phyloP scores from a whole-genome alignment of 2,329 filamentous ascomycete species.

The Hirsutella rhossiliensis region DNA sequence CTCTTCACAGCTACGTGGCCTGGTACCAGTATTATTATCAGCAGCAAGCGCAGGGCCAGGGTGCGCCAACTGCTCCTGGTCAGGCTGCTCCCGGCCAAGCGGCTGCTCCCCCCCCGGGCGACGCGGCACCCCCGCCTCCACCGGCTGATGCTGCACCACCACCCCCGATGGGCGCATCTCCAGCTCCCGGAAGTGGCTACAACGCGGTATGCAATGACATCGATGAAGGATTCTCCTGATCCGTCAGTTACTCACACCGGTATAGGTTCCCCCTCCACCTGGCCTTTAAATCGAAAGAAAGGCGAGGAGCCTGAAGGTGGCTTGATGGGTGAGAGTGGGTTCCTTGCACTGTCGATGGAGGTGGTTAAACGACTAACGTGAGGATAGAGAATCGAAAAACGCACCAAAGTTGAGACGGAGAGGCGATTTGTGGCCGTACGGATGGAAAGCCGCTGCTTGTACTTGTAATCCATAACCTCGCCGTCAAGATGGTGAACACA shows the following conservation, averaged over 20 bases:
- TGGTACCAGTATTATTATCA: slow-evolving; percentile 65
- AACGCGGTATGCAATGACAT: slow-evolving; percentile 41
- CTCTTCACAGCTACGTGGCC: slow-evolving; percentile 41
- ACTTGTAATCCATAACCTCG: slow-evolving; percentile 1
- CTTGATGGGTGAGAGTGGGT: background rate
- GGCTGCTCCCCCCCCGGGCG: slow-evolving; percentile 42
- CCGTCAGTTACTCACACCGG: background rate
- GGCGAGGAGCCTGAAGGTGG: background rate
- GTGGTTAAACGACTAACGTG: background rate
- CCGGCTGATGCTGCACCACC: slow-evolving; percentile 3
- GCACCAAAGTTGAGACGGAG: background rate
- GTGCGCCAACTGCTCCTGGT: slow-evolving; percentile 24
- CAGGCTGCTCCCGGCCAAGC: slow-evolving; percentile 31
- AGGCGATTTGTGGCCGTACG: background rate
- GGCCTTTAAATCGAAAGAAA: slow-evolving; percentile 27
- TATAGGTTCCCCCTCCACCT: slow-evolving; percentile 42
- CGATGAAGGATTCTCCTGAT: background rate
- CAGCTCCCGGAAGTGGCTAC: slow-evolving; percentile 41
- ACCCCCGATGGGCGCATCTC: slow-evolving; percentile 25
- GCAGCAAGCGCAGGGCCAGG: slow-evolving; percentile 31
- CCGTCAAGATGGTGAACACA: background rate
- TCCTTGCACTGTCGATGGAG: slow-evolving; percentile 1
- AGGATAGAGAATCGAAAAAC: background rate
- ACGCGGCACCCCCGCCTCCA: slow-evolving; percentile 48
- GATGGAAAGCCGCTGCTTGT: background rate